Percentiles rank a stretch among this genome's conserved stretches.
Conservation (phyloP, 2,329 filamentous ascomycete species). For the Xylaria sp. region DNA sequence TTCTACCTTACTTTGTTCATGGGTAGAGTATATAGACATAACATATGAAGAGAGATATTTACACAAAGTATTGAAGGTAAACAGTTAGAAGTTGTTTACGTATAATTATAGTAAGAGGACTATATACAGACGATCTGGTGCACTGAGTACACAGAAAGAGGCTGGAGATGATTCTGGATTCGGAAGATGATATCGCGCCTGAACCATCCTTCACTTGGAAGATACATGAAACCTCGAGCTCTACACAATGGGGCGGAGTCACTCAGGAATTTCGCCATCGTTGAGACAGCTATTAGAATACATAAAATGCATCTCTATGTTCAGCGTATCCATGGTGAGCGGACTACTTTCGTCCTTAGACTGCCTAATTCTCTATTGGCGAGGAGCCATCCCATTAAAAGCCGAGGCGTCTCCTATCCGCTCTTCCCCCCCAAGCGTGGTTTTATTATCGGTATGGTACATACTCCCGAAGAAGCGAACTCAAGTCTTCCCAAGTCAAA, state of each 20-base stretch:
- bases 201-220: constrained; percentile 13
- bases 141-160: neutral
- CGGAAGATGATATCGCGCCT: constrained; percentile 11
- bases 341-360: constrained; percentile 7
- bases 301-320: constrained; percentile 29
- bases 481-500: constrained; percentile 32
- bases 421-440: constrained; percentile 25
- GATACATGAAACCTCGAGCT: constrained; percentile 20
- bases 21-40: neutral
- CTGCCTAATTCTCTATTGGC: constrained; percentile 20
- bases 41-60: neutral
- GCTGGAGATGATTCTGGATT: constrained; percentile 14
- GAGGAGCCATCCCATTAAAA: constrained; percentile 14
- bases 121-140: neutral
- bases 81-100: neutral
- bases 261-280: constrained; percentile 7
- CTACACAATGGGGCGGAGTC: constrained; percentile 6
- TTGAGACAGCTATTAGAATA: constrained; percentile 32
- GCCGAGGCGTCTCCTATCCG: constrained; percentile 32
- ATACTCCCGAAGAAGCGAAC: constrained; percentile 40
- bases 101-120: neutral
- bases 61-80: neutral
- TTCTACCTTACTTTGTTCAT: neutral
- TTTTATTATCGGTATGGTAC: constrained; percentile 41
- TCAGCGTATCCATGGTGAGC: constrained; percentile 27